Evolutionary conservation across 2,329 filamentous ascomycete genomes (phyloP), one percentile per base, ranked within the genome.

Genomic region (Aspergillus unguis): DNA sequence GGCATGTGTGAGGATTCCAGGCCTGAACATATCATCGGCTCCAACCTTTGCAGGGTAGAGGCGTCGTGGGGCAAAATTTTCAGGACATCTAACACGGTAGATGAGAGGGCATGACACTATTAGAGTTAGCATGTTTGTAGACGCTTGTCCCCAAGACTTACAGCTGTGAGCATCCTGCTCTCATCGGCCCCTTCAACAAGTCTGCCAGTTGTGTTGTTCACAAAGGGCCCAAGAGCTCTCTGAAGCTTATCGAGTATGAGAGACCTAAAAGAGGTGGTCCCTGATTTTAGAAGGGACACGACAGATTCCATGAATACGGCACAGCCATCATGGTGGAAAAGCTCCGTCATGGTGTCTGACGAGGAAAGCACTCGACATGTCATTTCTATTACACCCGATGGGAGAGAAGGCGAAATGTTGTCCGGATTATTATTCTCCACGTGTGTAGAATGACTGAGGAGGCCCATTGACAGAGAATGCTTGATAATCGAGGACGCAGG

Each of bases 351-450:
- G 2, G 69, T 62, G 64, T 90, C 95, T 1, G 80, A 71, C 3
- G 70, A 70, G 7, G 71, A 68, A 40, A 92, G 72, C 0, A 81
- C 72, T 10, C 73, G 67, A 50, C 76, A 77, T 41, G 83, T 71
- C 10, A 86, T 77, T 40, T 77, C 78, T 63, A 91, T 88, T 1
- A 95, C 70, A 48, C 82, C 75, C 48, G 85, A 80, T 4, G 67
- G 67, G 17, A 66, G 62, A 4, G 55, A 36, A 5, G 53, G 23
- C 25, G 17, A 47, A 23, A 23, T 53, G 35, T 40, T 11, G 44
- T 53, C 28, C 41, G 9, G n/a, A 45, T 26, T 48, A 32, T 8
- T 17, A 17, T 17, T 17, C 17, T 17, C 17, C 17, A 17, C 1
- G 17, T 17, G 17, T 17, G 17, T 17, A 17, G 17, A 17, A 17